Base-by-base conservation (phyloP, 1,284 basidiomycete genomes). In the Phlebopus sp. region DNA sequence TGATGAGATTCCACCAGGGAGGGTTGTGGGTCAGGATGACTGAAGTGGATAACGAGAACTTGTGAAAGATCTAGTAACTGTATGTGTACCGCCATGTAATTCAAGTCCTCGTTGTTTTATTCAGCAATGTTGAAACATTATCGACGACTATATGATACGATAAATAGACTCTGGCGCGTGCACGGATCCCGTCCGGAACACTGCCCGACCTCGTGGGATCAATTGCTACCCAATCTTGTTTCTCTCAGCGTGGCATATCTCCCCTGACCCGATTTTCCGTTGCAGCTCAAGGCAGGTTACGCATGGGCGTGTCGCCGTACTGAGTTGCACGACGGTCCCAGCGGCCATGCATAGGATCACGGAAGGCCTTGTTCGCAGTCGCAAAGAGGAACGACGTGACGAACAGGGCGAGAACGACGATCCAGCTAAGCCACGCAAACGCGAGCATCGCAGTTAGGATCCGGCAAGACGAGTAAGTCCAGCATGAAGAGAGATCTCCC, bases 401-500 rank as follows among this genome's bases (percentile, higher is more conserved):
- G 31, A 83, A 62, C 37, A 86, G 70, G 19, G 67, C 64, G 21
- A 79, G 73, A 48, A 85, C 62, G 6, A 75, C 64, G 45, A 84
- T 64, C 81, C 83, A 87, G 34, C 75, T 72, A 10, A 87, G 70
- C 86, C 86, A 90, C 7, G 81, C 70, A 55, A 89, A 86, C 0
- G 82, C 86, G 37, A 88, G 70, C 56, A 89, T 69, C 3, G 82
- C 80, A 11, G 81, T 79, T 40, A 88, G 76, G 35, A 86, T 50
- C 38, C 81, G 76, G 62, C 86, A 89, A 1, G 79, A 66, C 49
- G 73, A 63, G 61, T 72, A 81, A 45, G 69, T 58, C 54, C 77
- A 76, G 64, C 86, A 89, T 53, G 69, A 83, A 17, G 69, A 69
- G 14, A 88, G 73, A 55, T 79, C 64, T 14, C 78, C 81, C 86